These are phyloP conservation scores for Boletus rubroflammeus DNA, from an alignment of 768 basidiomycete species.

Conservation along the genomic window DNA sequence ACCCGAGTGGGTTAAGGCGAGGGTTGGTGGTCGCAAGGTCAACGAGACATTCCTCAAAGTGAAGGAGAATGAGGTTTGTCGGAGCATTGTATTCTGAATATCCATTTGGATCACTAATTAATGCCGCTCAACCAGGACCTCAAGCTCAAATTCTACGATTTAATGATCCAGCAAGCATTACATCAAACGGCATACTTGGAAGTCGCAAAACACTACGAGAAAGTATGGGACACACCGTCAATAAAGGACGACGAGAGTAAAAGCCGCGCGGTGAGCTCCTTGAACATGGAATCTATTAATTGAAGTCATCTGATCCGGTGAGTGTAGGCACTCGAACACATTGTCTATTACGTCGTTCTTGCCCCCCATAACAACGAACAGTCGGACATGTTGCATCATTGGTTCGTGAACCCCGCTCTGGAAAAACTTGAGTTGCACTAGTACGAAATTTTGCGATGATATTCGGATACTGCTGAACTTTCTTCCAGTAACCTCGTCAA, in stretches of 20 bases:
- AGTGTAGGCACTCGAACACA: conserved; percentile 83
- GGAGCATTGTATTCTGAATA: background rate
- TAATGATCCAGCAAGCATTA: conserved; percentile 94
- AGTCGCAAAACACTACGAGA: conserved; percentile 91
- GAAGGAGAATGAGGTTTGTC: conserved; percentile 78
- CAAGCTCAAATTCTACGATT: conserved; percentile 92
- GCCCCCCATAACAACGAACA: conserved; percentile 97
- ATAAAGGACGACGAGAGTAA: conserved; percentile 83
- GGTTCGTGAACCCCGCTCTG: conserved; percentile 75
- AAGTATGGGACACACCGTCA: conserved; percentile 95
- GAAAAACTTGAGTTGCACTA: conserved; percentile 80
- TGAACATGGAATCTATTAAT: background rate
- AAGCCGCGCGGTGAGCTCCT: conserved; percentile 54
- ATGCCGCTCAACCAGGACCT: conserved; percentile 59
- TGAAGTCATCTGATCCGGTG: conserved; percentile 1
- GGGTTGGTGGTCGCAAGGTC: conserved; percentile 89
- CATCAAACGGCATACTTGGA: conserved; percentile 85
- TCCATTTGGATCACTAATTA: background rate
- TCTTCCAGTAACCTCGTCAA: conserved; percentile 80
- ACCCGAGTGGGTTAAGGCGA: conserved; percentile 89
- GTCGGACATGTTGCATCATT: conserved; percentile 90
- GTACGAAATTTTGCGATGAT: conserved; percentile 42
- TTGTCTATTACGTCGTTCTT: conserved; percentile 91
- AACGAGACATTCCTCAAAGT: conserved; percentile 92
- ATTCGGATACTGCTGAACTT: conserved; percentile 4